phyloP scores from a whole-genome alignment of 2,329 filamentous ascomycete genomes.

The Penicillium sp. region DNA sequence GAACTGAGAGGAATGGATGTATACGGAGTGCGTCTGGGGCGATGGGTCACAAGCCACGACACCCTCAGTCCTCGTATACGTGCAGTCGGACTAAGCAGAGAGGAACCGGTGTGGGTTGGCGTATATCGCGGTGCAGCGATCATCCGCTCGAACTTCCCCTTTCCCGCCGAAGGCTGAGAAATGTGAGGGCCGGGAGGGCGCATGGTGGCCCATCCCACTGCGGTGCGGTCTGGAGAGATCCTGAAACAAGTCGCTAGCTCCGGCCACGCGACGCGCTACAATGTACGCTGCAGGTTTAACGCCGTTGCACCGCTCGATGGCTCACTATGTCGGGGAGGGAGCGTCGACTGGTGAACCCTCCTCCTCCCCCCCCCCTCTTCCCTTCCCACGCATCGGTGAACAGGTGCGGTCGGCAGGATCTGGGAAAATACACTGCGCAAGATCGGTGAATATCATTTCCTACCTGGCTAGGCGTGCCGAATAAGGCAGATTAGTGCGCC shows the following conservation, averaged over 20 bases:
- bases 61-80: no score
- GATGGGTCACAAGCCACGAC: no score
- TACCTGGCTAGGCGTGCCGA: not conserved
- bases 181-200: no score
- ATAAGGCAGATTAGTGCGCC: not conserved
- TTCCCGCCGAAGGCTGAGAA: constrained; percentile 4
- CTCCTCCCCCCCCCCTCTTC: no score
- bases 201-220: not conserved
- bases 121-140: constrained; percentile 14
- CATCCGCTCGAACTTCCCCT: constrained; percentile 7
- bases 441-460: constrained; percentile 4
- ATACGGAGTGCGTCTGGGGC: no score
- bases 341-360: no score
- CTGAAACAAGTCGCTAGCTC: constrained; percentile 21
- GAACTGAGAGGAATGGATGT: no score
- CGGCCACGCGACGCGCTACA: constrained; percentile 24
- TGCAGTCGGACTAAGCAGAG: no score
- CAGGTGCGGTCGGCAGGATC: no score
- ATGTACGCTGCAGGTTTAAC: constrained; percentile 15
- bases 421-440: not conserved
- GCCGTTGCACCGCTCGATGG: constrained; percentile 8
- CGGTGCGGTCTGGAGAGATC: constrained; percentile 1
- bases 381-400: no score
- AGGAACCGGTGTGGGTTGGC: not conserved
- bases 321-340: no score